Percentiles rank a stretch among this genome's conserved stretches.
Evolutionary conservation across 495 filamentous ascomycete species (phyloP).

Genomic region (Penicillium nucicola): DNA sequence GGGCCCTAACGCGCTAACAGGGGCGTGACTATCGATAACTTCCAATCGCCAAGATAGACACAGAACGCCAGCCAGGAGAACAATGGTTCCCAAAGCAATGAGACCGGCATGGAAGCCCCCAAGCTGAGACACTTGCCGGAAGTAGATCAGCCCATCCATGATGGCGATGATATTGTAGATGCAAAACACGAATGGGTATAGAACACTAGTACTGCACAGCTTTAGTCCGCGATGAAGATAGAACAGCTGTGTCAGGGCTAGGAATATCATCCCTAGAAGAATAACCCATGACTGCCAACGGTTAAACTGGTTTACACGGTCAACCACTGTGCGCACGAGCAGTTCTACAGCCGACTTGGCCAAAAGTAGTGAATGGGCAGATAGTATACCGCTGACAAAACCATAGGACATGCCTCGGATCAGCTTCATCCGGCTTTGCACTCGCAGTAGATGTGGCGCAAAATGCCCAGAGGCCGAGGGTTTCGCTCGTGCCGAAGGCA

Average conservation of each 20-base stretch:
- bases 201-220: conserved; percentile 88
- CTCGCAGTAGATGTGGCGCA: conserved; percentile 34
- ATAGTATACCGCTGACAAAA: conserved; percentile 85
- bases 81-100: conserved; percentile 81
- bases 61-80: conserved; percentile 84
- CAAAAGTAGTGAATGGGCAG: conserved; percentile 87
- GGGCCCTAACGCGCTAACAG: conserved; percentile 36
- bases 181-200: conserved; percentile 98
- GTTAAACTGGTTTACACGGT: conserved; percentile 89
- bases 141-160: conserved; percentile 95
- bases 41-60: conserved; percentile 92
- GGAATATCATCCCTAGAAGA: conserved; percentile 71
- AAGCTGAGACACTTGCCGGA: conserved; percentile 80
- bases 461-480: conserved; percentile 34
- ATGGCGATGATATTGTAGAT: conserved; percentile 99
- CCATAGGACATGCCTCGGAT: conserved; percentile 85
- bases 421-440: conserved; percentile 62
- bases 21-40: conserved; percentile 58
- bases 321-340: conserved; percentile 86
- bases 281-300: conserved; percentile 98
- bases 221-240: conserved; percentile 93
- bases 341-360: conserved; percentile 97
- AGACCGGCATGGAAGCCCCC: conserved; percentile 71
- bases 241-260: conserved; percentile 91
- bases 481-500: conserved; percentile 32